A percentile compares a stretch with the other conserved stretches of the same genome.
phyloP scores from a whole-genome alignment of 2,329 filamentous ascomycete species.

The Pseudocercospora cruenta region DNA sequence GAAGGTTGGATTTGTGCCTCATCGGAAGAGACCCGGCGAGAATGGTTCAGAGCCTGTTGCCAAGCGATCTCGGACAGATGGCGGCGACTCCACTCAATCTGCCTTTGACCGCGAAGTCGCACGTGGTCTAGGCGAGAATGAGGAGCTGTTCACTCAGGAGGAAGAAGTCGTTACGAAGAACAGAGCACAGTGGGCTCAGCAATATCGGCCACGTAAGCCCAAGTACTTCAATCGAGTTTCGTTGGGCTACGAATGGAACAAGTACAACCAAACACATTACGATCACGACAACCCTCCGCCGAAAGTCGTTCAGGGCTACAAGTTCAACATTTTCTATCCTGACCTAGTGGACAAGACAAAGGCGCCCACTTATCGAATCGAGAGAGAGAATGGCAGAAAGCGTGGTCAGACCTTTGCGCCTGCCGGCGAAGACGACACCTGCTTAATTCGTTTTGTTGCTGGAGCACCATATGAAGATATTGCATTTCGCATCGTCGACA shows the following conservation, averaged over 20 bases:
- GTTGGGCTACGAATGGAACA: slow-evolving; percentile 99
- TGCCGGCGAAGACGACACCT: slow-evolving; percentile 95
- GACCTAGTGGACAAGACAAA: slow-evolving; percentile 94
- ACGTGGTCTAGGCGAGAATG: slow-evolving; percentile 86
- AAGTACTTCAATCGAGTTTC: slow-evolving; percentile 97
- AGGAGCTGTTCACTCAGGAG: slow-evolving; percentile 92
- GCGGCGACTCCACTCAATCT: slow-evolving; percentile 19
- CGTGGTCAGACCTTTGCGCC: slow-evolving; percentile 90
- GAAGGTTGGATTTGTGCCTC: slow-evolving; percentile 70
- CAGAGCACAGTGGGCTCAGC: slow-evolving; percentile 77
- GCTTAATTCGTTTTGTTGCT: slow-evolving; percentile 91
- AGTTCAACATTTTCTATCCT: slow-evolving; percentile 99
- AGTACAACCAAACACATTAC: slow-evolving; percentile 99
- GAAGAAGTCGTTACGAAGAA: slow-evolving; percentile 70
- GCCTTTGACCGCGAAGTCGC: slow-evolving; percentile 79
- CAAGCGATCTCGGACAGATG: slow-evolving; percentile 36
- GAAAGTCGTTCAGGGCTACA: slow-evolving; percentile 98
- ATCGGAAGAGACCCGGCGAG: slow-evolving; percentile 37
- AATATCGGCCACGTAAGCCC: slow-evolving; percentile 87
- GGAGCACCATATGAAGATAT: slow-evolving; percentile 96
- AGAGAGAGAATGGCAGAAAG: slow-evolving; percentile 86
- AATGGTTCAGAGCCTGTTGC: slow-evolving; percentile 19
- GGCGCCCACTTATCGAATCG: slow-evolving; percentile 93
- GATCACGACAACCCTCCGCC: slow-evolving; percentile 97
- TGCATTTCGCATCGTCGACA: slow-evolving; percentile 95